A percentile compares a stretch with the other conserved stretches of the same genome.
These are phyloP conservation scores for Pharnaceum exiguum DNA, from an alignment of 148 eudicot species.

Conservation along the genomic window DNA sequence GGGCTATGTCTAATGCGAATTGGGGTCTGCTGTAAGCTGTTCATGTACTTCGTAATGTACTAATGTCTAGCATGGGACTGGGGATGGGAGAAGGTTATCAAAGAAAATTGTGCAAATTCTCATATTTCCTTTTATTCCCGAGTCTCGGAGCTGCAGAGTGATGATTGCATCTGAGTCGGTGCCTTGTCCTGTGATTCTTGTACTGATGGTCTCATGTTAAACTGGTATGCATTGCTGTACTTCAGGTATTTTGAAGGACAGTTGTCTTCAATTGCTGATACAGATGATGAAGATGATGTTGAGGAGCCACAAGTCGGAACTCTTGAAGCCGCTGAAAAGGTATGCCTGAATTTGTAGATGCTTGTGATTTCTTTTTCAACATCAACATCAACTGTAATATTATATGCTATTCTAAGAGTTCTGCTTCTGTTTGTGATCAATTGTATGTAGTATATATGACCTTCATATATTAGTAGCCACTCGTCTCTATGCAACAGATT, in stretches of 20 bases:
- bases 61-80: background rate
- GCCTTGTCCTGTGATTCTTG: background rate
- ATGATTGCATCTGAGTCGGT: background rate
- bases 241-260: slow-evolving; percentile 92
- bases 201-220: no score
- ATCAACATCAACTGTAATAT: no score
- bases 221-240: slow-evolving; percentile 2
- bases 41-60: no score
- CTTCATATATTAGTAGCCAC: background rate
- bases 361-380: background rate
- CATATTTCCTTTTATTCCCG: background rate
- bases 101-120: background rate
- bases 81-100: background rate
- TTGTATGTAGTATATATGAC: background rate
- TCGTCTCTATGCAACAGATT: no score
- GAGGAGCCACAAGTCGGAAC: slow-evolving; percentile 42
- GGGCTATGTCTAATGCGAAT: no score
- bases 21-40: no score
- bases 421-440: background rate
- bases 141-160: background rate
- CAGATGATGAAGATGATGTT: slow-evolving; percentile 43
- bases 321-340: slow-evolving; percentile 74
- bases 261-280: slow-evolving; percentile 59
- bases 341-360: slow-evolving; percentile 12
- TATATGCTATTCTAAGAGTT: background rate